Evolutionary conservation across 2,329 filamentous ascomycete species (phyloP), one percentile per base, ranked within the genome.

Genomic region (Podosphaera aphanis): DNA sequence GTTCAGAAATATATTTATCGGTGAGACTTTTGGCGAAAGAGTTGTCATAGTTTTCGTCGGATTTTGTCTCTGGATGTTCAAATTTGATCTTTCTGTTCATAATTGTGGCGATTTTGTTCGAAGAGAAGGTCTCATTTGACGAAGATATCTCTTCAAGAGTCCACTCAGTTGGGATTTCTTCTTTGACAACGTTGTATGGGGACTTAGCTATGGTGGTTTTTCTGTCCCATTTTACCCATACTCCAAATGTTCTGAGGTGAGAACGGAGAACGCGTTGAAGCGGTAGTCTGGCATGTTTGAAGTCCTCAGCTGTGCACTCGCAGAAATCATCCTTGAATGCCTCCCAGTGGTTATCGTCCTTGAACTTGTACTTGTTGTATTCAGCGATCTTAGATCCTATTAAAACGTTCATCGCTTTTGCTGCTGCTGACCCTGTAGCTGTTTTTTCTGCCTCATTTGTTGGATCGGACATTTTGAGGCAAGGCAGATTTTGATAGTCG

Each of bases 101-200:
- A 2, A 38, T 38, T 38, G 35, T 8, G 8, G 35, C 35, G n/a
- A 43, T 29, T 43, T 29, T 43, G 23, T 43, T 29, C 8, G 40
- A 43, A 43, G 20, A 29, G 23, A 43, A 43, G 18, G 40, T 43
- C 23, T 43, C 25, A n/a, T 43, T 27, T 29, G 40, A 43, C 23
- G 13, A 43, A 27, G 40, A 27, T 27, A 43, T 29, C n/a, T 25
- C 40, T 43, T 29, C 20, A 29, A 29, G 20, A 43, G 40, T 25
- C 40, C 40, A 43, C n/a, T 25, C 23, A 27, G 40, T 43, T 43
- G 40, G 21, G 40, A 11, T 27, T 27, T 43, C 40, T 43, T 43
- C 40, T 43, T 5, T 43, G 11, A 43, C 20, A 29, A 43, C 6
- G 29, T 43, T 29, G 40, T 43, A 43, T 5, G 29, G 23, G 23